These are phyloP conservation scores for Acaromyces ingoldii DNA, from an alignment of 1,284 basidiomycete species.

Conservation along the genomic window DNA sequence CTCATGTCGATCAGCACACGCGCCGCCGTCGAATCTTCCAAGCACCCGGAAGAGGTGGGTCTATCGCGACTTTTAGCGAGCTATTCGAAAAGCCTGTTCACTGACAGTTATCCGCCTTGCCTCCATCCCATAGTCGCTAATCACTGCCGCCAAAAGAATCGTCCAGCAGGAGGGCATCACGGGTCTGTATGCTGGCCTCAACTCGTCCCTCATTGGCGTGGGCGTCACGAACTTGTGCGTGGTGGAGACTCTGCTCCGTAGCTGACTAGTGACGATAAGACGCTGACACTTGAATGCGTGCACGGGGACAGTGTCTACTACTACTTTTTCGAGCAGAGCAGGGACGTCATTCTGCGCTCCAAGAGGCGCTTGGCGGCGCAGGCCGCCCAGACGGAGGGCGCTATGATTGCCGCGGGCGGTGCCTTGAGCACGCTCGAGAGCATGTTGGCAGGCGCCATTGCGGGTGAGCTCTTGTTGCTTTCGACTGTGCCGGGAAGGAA, in stretches of 20 bases:
- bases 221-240: constrained; percentile 77
- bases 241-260: neutral
- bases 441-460: constrained; percentile 81
- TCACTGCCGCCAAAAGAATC: constrained; percentile 63
- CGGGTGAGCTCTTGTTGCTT: too few species aligned
- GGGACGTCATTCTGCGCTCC: constrained; percentile 47
- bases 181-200: constrained; percentile 82
- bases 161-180: constrained; percentile 76
- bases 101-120: neutral
- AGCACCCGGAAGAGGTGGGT: constrained; percentile 65
- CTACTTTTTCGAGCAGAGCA: constrained; percentile 52
- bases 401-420: constrained; percentile 41
- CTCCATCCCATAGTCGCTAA: constrained; percentile 23
- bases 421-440: constrained; percentile 76
- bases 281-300: neutral
- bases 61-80: neutral
- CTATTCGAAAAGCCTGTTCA: neutral
- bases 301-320: constrained; percentile 53
- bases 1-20: constrained; percentile 87
- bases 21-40: constrained; percentile 82
- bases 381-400: constrained; percentile 55
- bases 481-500: neutral
- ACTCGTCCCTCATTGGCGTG: constrained; percentile 81
- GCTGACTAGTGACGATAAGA: neutral
- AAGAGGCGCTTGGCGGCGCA: constrained; percentile 52